These are phyloP conservation scores for Chlamydomonas schloesseri DNA, from an alignment of 139 green algal genomes.

Conservation along the genomic window DNA sequence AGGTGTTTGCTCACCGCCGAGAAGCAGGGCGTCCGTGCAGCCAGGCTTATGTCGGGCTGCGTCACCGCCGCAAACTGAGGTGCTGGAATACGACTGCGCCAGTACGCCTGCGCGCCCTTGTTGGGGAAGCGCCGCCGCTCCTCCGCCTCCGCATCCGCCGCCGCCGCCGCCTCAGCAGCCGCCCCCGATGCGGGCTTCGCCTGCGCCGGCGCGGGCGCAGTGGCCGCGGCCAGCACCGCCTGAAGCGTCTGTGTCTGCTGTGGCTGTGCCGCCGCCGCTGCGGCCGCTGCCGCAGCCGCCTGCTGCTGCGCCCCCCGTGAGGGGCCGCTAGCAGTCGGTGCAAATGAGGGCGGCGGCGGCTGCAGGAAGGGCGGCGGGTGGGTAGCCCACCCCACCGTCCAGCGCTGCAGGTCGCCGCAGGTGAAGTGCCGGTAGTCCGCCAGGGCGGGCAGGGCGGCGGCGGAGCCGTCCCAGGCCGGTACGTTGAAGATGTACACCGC, in stretches of 20 bases:
- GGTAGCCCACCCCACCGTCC: not conserved
- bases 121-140: not conserved
- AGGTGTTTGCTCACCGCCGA: not conserved
- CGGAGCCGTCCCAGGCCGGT: constrained; percentile 8
- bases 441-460: not conserved
- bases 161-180: not conserved
- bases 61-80: not conserved
- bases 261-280: too few species aligned
- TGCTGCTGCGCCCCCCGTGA: too few species aligned
- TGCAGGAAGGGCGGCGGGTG: not conserved
- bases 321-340: too few species aligned
- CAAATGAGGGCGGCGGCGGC: not conserved
- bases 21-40: not conserved
- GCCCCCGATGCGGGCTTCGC: not conserved
- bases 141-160: not conserved
- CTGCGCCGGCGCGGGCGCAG: not conserved
- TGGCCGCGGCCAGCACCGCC: not conserved
- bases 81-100: not conserved
- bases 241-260: too few species aligned
- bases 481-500: constrained; percentile 33
- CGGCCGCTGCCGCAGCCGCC: not conserved
- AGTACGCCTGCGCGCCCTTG: not conserved
- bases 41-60: not conserved
- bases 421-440: not conserved
- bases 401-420: not conserved